Percentiles rank a stretch among this genome's conserved stretches.
phyloP scores from a whole-genome alignment of 352 stramenopile genomes.

The Globisporangium uncinulatum region DNA sequence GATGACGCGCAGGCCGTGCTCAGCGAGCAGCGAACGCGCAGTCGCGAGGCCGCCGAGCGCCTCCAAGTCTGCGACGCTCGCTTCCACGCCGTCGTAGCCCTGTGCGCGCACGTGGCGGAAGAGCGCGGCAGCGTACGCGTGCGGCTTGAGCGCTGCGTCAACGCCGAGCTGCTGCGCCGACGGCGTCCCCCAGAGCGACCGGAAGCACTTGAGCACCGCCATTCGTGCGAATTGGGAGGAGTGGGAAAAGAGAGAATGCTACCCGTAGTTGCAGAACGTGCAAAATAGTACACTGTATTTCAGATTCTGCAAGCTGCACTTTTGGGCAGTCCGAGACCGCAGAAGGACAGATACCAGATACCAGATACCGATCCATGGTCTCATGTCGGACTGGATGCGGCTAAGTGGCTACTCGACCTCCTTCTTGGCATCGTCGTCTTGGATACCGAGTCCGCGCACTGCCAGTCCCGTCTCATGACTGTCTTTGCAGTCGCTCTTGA shows the following conservation, averaged over 20 bases:
- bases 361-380: neutral
- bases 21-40: slow-evolving; percentile 33
- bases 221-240: neutral
- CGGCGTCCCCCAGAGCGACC: slow-evolving; percentile 53
- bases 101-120: slow-evolving; percentile 34
- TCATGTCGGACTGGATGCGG: neutral
- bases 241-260: no score
- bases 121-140: slow-evolving; percentile 26
- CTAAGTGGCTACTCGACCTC: slow-evolving; percentile 5
- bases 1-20: slow-evolving; percentile 53
- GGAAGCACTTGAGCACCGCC: slow-evolving; percentile 34
- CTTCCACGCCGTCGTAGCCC: slow-evolving; percentile 65
- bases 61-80: slow-evolving; percentile 55
- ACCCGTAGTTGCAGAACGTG: neutral
- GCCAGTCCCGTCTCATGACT: neutral
- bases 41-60: slow-evolving; percentile 32
- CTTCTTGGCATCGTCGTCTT: slow-evolving; percentile 3
- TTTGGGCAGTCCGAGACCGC: no score
- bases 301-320: neutral
- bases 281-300: neutral
- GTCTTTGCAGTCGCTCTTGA: neutral
- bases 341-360: no score
- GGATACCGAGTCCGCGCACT: neutral
- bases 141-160: slow-evolving; percentile 4
- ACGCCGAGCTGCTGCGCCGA: slow-evolving; percentile 22